Conservation (phyloP, 73 alveolate species). For the Symbiodinium pilosum region DNA sequence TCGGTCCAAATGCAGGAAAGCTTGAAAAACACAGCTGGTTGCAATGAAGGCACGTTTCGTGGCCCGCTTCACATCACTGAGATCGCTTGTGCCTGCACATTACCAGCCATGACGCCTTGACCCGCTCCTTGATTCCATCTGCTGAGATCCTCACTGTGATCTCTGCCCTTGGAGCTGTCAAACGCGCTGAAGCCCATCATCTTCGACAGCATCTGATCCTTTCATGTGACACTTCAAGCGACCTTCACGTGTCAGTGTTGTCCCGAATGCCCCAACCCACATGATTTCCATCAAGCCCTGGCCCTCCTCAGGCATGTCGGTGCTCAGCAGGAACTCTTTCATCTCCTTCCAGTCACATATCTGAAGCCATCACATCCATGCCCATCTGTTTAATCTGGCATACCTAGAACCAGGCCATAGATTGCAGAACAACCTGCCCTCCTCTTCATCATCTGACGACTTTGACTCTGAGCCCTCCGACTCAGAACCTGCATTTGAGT, state of each 20-base stretch:
- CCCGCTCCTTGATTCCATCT: no score
- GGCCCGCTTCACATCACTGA: conserved; percentile 89
- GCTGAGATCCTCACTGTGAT: conserved; percentile 34
- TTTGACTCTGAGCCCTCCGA: conserved; percentile 79
- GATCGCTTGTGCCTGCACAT: conserved; percentile 86
- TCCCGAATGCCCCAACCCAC: no score
- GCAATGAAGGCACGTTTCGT: conserved; percentile 44
- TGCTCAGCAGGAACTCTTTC: conserved; percentile 90
- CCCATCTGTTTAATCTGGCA: no score
- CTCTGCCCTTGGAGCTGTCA: conserved; percentile 69
- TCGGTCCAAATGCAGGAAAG: no score
- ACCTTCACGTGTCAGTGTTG: neutral
- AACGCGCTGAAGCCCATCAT: conserved; percentile 93
- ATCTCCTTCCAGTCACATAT: conserved; percentile 25
- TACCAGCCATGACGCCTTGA: neutral
- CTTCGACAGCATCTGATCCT: conserved; percentile 93
- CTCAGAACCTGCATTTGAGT: conserved; percentile 64
- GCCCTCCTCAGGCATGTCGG: conserved; percentile 94
- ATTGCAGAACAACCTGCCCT: no score
- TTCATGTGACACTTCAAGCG: neutral
- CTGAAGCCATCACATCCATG: no score
- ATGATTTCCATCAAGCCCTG: no score
- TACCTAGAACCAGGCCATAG: no score
- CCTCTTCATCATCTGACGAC: conserved; percentile 91
- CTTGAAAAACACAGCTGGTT: no score